Evolutionary conservation across 331 rosid species (phyloP).

Genomic region (Phaseolus coccineus): DNA sequence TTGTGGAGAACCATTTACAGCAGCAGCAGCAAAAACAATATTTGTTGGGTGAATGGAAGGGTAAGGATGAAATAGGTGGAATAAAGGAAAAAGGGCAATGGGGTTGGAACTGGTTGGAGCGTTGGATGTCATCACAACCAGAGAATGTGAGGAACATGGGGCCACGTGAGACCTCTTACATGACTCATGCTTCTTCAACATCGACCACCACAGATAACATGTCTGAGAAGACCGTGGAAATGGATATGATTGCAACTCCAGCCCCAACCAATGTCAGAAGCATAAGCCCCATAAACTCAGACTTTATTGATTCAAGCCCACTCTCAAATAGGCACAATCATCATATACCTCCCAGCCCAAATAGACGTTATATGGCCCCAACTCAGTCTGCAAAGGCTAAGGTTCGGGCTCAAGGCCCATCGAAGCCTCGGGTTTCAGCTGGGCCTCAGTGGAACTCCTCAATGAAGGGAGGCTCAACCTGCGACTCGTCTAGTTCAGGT

Average conservation of each 20-base stretch:
- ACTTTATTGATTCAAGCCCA: conserved; percentile 41
- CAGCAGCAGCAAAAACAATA: conserved; percentile 38
- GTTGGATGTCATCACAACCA: conserved; percentile 89
- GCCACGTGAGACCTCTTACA: conserved; percentile 49
- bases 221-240: conserved; percentile 83
- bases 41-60: conserved; percentile 11
- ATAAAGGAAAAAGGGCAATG: conserved; percentile 59
- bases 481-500: conserved; percentile 76
- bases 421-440: conserved; percentile 50
- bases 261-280: conserved; percentile 37
- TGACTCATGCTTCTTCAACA: conserved; percentile 55
- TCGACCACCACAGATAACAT: conserved; percentile 63
- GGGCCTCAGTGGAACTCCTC: conserved; percentile 69
- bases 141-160: conserved; percentile 40
- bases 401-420: conserved; percentile 50
- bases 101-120: conserved; percentile 95
- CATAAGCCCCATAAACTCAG: conserved; percentile 51
- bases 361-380: conserved; percentile 79
- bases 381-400: conserved; percentile 93
- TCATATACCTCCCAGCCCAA: conserved; percentile 39
- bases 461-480: conserved; percentile 47
- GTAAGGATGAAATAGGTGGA: conserved; percentile 44
- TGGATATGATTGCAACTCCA: conserved; percentile 59
- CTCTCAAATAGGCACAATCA: conserved; percentile 37
- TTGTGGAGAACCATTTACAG: background rate